Conservation (phyloP, 2,329 filamentous ascomycete species). For the Calonectria crousiana region DNA sequence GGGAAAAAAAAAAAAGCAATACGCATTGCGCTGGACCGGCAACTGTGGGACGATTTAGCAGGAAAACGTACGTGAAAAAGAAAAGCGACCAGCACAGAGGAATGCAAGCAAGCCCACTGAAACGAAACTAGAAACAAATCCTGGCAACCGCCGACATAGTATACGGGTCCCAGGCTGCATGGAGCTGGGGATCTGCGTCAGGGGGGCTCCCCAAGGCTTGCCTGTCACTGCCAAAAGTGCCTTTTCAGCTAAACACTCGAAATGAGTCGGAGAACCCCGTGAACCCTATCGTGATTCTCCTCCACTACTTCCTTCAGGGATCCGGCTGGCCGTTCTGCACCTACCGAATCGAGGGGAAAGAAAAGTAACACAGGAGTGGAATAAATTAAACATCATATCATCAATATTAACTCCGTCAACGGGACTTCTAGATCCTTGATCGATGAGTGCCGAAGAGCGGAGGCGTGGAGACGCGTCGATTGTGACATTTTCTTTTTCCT, state of each 20-base stretch:
- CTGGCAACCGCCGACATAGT: slow-evolving; percentile 18
- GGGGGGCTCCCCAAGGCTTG: slow-evolving; percentile 10
- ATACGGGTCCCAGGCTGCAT: slow-evolving; percentile 7
- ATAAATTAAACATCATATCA: slow-evolving; percentile 23
- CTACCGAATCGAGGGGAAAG: not conserved
- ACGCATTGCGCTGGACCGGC: slow-evolving; percentile 29
- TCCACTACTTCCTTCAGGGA: not conserved
- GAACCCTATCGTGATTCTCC: not conserved
- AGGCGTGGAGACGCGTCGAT: slow-evolving; percentile 23
- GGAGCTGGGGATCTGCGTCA: slow-evolving; percentile 25
- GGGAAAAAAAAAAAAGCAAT: slow-evolving; percentile 32
- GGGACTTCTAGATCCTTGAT: slow-evolving; percentile 35
- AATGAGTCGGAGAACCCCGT: not conserved
- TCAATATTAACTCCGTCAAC: slow-evolving; percentile 19
- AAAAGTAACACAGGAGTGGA: slow-evolving; percentile 6
- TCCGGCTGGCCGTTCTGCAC: not conserved
- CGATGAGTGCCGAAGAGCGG: slow-evolving; percentile 15
- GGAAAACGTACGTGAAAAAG: slow-evolving; percentile 43
- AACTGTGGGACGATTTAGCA: slow-evolving; percentile 38
- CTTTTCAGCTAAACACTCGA: not conserved
- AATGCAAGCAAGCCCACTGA: slow-evolving; percentile 32
- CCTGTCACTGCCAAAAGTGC: not conserved
- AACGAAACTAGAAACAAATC: slow-evolving; percentile 35
- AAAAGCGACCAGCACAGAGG: slow-evolving; percentile 20
- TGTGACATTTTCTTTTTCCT: not conserved